phyloP scores from a whole-genome alignment of 805 yeast genomes.

The Candida ortonii region DNA sequence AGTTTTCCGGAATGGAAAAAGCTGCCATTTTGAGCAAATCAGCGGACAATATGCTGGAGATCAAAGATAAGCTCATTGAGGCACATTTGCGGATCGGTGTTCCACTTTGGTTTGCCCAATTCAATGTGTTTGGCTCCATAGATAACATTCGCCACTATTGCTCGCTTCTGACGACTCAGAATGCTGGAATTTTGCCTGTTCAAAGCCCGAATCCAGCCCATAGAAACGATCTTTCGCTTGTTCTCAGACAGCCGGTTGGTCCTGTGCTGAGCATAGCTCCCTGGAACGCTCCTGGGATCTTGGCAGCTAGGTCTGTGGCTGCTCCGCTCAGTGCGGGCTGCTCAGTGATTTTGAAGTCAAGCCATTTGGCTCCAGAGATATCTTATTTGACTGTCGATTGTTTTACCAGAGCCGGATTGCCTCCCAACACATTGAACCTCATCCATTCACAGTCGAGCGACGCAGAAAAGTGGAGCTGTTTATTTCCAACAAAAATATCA shows the following conservation, averaged over 20 bases:
- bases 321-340: slow-evolving; percentile 51
- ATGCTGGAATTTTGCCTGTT: slow-evolving; percentile 22
- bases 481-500: slow-evolving; percentile 29
- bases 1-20: slow-evolving; percentile 9
- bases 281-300: slow-evolving; percentile 48
- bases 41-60: slow-evolving; percentile 6
- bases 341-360: slow-evolving; percentile 41
- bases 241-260: slow-evolving; percentile 40
- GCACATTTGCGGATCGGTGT: slow-evolving; percentile 36
- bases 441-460: slow-evolving; percentile 32
- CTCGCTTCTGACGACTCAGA: slow-evolving; percentile 18
- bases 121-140: slow-evolving; percentile 33
- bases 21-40: slow-evolving; percentile 12
- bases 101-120: slow-evolving; percentile 36
- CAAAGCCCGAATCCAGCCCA: slow-evolving; percentile 9
- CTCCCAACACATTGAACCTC: slow-evolving; percentile 35
- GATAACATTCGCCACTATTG: slow-evolving; percentile 33
- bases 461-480: slow-evolving; percentile 28
- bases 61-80: slow-evolving; percentile 17
- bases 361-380: slow-evolving; percentile 38
- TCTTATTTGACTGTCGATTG: slow-evolving; percentile 34
- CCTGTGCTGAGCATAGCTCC: slow-evolving; percentile 46
- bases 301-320: slow-evolving; percentile 37
- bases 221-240: slow-evolving; percentile 21
- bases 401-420: slow-evolving; percentile 40